phyloP scores from a whole-genome alignment of 1,139 yeast genomes.

The Candida albicans region DNA sequence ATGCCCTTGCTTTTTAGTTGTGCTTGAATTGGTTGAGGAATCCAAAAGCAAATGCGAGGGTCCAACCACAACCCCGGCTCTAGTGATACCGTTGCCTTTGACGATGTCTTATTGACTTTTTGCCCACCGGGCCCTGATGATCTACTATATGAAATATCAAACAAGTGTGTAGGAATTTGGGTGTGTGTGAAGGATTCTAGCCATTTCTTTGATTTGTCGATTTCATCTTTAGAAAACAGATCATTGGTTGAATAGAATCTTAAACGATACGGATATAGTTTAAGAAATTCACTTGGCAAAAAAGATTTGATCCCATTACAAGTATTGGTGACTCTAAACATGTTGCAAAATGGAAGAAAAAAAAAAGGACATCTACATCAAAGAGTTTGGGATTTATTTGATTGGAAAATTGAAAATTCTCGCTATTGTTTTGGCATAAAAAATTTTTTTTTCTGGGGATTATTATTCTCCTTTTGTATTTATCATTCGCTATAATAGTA shows the following conservation, averaged over 20 bases:
- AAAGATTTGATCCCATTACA: no score
- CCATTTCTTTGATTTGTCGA: constrained; percentile 47
- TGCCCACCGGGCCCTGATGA: constrained; percentile 97
- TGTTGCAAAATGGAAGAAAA: no score
- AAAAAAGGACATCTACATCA: no score
- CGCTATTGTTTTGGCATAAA: no score
- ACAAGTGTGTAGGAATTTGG: constrained; percentile 50
- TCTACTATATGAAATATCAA: constrained; percentile 60
- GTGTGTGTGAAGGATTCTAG: constrained; percentile 29
- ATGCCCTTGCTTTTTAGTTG: constrained; percentile 44
- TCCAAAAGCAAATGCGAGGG: constrained; percentile 52
- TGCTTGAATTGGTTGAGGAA: constrained; percentile 53
- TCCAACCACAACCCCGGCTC: constrained; percentile 47
- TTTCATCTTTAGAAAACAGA: constrained; percentile 19
- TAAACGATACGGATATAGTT: not conserved
- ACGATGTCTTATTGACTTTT: constrained; percentile 80
- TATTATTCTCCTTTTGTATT: not conserved
- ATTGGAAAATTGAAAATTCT: no score
- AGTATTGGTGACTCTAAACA: no score
- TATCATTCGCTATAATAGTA: not conserved
- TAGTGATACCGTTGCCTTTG: constrained; percentile 73
- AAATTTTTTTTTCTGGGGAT: no score
- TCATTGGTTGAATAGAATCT: not conserved
- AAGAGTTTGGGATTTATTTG: no score
- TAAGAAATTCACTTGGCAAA: not conserved